Percentiles rank a stretch among this genome's conserved stretches.
These are phyloP conservation scores for Stagonosporopsis rhizophila DNA, from an alignment of 2,329 filamentous ascomycete genomes.

Conservation along the genomic window DNA sequence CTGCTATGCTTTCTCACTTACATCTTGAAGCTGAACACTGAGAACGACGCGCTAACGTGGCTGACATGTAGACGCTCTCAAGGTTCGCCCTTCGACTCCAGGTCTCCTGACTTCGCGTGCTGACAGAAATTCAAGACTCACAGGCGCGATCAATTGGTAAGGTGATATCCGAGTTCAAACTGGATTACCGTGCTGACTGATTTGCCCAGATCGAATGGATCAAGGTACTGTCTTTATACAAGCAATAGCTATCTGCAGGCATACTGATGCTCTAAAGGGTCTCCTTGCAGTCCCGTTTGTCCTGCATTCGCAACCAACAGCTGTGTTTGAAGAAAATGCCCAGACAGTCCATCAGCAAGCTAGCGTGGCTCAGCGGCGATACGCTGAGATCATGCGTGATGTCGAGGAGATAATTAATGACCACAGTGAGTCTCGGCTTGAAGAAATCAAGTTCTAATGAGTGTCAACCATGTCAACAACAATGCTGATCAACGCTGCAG, in stretches of 20 bases:
- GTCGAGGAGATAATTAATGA: conserved; percentile 91
- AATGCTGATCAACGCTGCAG: conserved; percentile 51
- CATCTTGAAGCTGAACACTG: conserved; percentile 9
- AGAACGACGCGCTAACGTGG: conserved; percentile 25
- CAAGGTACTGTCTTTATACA: conserved; percentile 62
- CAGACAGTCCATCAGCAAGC: conserved; percentile 74
- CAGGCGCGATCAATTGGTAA: conserved; percentile 86
- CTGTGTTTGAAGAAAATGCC: conserved; percentile 75
- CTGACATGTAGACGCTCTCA: conserved; percentile 64
- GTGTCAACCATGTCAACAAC: background rate
- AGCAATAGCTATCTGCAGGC: background rate
- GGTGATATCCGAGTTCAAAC: conserved; percentile 50
- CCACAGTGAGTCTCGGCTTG: conserved; percentile 68
- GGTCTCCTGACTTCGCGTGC: conserved; percentile 15
- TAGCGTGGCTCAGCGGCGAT: conserved; percentile 81
- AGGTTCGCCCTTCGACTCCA: conserved; percentile 52
- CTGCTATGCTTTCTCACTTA: conserved; percentile 6
- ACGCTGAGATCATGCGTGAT: conserved; percentile 93
- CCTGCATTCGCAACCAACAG: conserved; percentile 91
- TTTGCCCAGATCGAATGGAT: conserved; percentile 79
- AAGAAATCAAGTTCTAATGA: background rate
- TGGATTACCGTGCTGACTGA: background rate
- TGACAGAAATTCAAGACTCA: conserved; percentile 71
- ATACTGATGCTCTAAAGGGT: conserved; percentile 30
- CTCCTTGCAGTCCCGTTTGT: conserved; percentile 95